Conservation (phyloP, 2,329 filamentous ascomycete species). For the Fusarium clavum region DNA sequence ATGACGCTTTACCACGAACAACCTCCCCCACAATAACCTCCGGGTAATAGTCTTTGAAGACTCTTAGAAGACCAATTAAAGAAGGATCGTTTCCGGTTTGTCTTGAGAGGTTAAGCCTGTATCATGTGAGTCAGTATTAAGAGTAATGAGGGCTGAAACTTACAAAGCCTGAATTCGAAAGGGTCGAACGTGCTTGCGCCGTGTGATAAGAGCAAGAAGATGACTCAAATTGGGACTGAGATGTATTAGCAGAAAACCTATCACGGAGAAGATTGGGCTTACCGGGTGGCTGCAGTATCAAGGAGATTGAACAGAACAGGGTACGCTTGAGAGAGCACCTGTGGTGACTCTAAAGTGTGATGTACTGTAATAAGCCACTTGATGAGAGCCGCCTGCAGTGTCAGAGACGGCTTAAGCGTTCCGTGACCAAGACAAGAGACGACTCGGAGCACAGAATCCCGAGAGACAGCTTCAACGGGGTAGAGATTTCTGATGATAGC, state of each 20-base stretch:
- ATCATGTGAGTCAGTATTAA: slow-evolving; percentile 2
- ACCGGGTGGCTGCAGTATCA: slow-evolving; percentile 82
- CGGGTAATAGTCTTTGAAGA: slow-evolving; percentile 93
- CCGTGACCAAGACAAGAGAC: slow-evolving; percentile 83
- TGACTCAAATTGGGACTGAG: slow-evolving; percentile 74
- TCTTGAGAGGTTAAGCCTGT: slow-evolving; percentile 67
- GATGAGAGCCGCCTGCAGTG: slow-evolving; percentile 76
- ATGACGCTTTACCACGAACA: slow-evolving; percentile 68
- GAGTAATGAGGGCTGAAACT: slow-evolving; percentile 42
- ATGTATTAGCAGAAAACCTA: slow-evolving; percentile 34
- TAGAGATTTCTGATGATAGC: slow-evolving; percentile 80
- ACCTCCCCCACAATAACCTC: slow-evolving; percentile 84
- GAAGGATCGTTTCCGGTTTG: slow-evolving; percentile 78
- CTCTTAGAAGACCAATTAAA: slow-evolving; percentile 77
- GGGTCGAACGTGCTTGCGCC: slow-evolving; percentile 84
- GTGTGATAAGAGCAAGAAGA: slow-evolving; percentile 80
- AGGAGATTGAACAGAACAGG: slow-evolving; percentile 83
- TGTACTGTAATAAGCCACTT: slow-evolving; percentile 84
- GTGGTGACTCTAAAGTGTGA: slow-evolving; percentile 73
- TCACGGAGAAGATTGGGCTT: slow-evolving; percentile 24
- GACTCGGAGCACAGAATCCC: slow-evolving; percentile 71
- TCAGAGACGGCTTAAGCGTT: slow-evolving; percentile 76
- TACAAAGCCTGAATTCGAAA: slow-evolving; percentile 84
- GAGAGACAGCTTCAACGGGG: slow-evolving; percentile 72
- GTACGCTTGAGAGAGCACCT: slow-evolving; percentile 76